Conservation (phyloP, 2,329 filamentous ascomycete genomes). For the Pseudogymnoascus sp. region DNA sequence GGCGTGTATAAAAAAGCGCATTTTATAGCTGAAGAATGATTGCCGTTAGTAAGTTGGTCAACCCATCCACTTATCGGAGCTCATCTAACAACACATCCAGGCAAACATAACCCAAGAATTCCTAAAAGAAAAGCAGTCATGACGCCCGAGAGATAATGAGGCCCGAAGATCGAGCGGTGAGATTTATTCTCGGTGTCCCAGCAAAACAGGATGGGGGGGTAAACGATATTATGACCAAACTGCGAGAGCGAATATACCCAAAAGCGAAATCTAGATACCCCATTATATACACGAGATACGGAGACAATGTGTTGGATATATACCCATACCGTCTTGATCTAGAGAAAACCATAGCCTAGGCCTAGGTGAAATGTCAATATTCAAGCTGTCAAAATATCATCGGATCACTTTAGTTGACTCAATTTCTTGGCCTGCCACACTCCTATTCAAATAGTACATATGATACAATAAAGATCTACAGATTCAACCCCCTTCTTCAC, state of each 20-base stretch:
- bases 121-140: background rate
- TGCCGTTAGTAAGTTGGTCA: background rate
- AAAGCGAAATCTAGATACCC: background rate
- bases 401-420: background rate
- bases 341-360: background rate
- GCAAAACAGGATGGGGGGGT: background rate
- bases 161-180: background rate
- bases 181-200: background rate
- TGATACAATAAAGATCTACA: slow-evolving; percentile 8
- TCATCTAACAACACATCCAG: background rate
- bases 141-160: background rate
- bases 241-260: background rate
- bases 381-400: background rate
- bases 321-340: background rate
- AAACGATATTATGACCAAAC: background rate
- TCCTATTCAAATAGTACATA: slow-evolving; percentile 10
- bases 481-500: slow-evolving; percentile 10
- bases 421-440: background rate
- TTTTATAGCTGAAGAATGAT: background rate
- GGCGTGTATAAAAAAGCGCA: background rate
- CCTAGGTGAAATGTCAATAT: background rate
- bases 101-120: background rate
- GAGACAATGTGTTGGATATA: background rate
- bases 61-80: background rate
- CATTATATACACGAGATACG: background rate